These are phyloP conservation scores for Periconia digitata DNA, from an alignment of 2,329 filamentous ascomycete genomes.

Conservation along the genomic window DNA sequence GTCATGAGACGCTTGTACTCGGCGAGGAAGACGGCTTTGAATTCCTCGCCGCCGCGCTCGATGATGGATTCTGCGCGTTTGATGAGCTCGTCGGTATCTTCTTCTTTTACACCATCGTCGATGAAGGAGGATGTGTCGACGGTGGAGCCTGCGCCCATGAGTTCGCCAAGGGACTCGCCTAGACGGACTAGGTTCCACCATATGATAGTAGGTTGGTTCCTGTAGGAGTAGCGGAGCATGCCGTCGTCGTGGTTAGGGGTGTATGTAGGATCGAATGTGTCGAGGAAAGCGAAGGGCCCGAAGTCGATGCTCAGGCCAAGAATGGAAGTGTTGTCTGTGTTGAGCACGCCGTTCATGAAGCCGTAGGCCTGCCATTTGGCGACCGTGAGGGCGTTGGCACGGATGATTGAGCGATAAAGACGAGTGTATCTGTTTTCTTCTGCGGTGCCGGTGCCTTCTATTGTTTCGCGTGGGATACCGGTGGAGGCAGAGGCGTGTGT, in stretches of 20 bases:
- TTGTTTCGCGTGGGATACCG: conserved; percentile 57
- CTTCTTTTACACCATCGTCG: conserved; percentile 69
- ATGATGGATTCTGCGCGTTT: conserved; percentile 83
- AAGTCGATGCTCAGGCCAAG: conserved; percentile 90
- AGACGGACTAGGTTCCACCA: conserved; percentile 98
- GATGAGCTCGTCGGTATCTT: conserved; percentile 69
- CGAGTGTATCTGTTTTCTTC: conserved; percentile 85
- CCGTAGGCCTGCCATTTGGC: conserved; percentile 96
- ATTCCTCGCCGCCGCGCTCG: conserved; percentile 79
- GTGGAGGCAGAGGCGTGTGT: conserved; percentile 43
- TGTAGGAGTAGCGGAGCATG: conserved; percentile 84
- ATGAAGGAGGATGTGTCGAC: conserved; percentile 75
- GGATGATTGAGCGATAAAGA: conserved; percentile 82
- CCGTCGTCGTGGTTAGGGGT: conserved; percentile 97
- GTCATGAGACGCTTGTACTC: conserved; percentile 90
- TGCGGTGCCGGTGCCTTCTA: conserved; percentile 68
- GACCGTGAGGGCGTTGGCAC: conserved; percentile 83
- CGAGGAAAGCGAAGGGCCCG: conserved; percentile 95
- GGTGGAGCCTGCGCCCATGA: conserved; percentile 73
- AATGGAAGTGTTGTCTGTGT: conserved; percentile 96
- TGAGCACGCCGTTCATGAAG: conserved; percentile 98
- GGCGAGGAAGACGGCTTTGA: conserved; percentile 79
- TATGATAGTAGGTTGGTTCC: conserved; percentile 91
- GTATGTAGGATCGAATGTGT: conserved; percentile 91
- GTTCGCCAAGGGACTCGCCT: conserved; percentile 84